Conservation (phyloP, 2,329 filamentous ascomycete genomes). For the Talaromyces funiculosus region DNA sequence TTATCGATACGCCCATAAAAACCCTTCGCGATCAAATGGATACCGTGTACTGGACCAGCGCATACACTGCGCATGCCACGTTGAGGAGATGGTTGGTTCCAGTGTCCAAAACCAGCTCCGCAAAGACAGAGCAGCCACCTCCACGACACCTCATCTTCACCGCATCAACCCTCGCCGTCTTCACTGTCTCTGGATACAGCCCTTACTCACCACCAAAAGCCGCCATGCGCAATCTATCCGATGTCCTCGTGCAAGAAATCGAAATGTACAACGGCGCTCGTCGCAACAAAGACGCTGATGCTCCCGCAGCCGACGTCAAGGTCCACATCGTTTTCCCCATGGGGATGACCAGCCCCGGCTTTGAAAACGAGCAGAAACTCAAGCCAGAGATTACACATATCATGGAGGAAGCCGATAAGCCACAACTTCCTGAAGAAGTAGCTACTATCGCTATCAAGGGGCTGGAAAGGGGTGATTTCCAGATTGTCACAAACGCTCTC, state of each 20-base stretch:
- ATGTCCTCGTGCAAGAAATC: slow-evolving; percentile 77
- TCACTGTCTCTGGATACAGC: slow-evolving; percentile 72
- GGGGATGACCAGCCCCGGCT: slow-evolving; percentile 71
- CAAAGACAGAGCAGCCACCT: slow-evolving; percentile 18
- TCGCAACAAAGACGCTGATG: slow-evolving; percentile 32
- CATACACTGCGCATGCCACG: slow-evolving; percentile 78
- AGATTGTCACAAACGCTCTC: slow-evolving; percentile 69
- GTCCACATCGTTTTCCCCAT: slow-evolving; percentile 80
- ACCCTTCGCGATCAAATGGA: slow-evolving; percentile 76
- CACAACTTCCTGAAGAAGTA: slow-evolving; percentile 71
- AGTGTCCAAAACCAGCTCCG: slow-evolving; percentile 26
- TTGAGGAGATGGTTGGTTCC: slow-evolving; percentile 66
- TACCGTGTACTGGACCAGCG: slow-evolving; percentile 81
- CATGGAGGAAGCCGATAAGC: slow-evolving; percentile 76
- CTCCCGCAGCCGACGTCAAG: slow-evolving; percentile 61
- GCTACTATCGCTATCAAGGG: slow-evolving; percentile 64
- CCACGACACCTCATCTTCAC: slow-evolving; percentile 81
- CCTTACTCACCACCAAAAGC: slow-evolving; percentile 81
- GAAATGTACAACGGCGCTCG: slow-evolving; percentile 71
- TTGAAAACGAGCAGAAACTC: slow-evolving; percentile 65
- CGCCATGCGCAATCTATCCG: slow-evolving; percentile 75
- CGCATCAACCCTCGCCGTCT: slow-evolving; percentile 67
- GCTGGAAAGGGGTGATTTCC: slow-evolving; percentile 73
- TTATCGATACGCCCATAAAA: slow-evolving; percentile 65
- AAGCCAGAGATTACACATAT: slow-evolving; percentile 77